Base-by-base conservation (phyloP, 2,329 filamentous ascomycete species). In the Hirsutella rhossiliensis region DNA sequence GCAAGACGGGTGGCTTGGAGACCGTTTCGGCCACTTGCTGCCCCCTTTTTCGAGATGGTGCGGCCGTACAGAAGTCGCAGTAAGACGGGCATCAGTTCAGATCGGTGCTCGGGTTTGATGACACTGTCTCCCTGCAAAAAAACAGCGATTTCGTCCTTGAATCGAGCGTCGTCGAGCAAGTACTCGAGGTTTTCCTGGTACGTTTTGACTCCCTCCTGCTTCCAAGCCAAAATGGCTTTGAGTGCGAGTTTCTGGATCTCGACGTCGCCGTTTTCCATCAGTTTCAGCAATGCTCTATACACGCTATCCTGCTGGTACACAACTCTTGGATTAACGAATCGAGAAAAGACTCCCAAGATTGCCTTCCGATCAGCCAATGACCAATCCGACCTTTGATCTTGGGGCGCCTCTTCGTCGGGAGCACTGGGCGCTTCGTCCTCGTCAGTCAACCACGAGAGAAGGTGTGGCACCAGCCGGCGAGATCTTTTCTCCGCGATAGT, bases 131-230 rank as follows among this genome's bases (percentile, higher is more conserved):
- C 76, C 56, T 87, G 83, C 43, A 98, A 75, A 50, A 98, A 84
- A 5, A 92, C 79, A 1, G 87, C 83, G n/a, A 98, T 73, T 59
- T 97, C 90, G 56, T 97, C 92, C 56, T 88, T 87, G 65, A 97
- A 95, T 41, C 86, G 78, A 20, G 85, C 81, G 49, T 97, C 92
- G 52, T 98, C 92, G 9, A 97, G 75, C 2, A 98, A 71, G 53
- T 87, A 89, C 48, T 87, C 75, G 20, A 98, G 65, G 52, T 89
- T 87, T 52, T 96, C 88, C 54, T 88, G 79, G 56, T 97, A 95
- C 1, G 80, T 73, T 47, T 74, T 75, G 41, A 98, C 71, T 9
- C 75, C 79, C 2, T 82, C 73, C 46, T 84, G 77, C 60, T 95
- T 97, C 90, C 92, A 98, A 0, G 87, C 78, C 43, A 96, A 71